phyloP scores from a whole-genome alignment of 1,284 basidiomycete genomes.

The Agaricales sp. region DNA sequence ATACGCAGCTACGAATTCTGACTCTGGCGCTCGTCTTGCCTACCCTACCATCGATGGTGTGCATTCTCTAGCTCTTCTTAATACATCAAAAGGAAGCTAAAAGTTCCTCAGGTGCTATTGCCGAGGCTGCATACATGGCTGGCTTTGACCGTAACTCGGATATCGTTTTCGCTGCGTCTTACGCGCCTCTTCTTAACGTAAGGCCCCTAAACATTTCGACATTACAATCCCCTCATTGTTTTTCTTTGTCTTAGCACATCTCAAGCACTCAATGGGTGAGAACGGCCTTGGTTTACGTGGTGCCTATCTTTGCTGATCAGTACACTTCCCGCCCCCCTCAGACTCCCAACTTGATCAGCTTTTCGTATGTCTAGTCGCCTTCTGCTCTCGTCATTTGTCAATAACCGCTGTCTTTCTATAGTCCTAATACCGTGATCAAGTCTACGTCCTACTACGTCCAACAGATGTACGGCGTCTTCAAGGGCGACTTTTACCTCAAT shows the following conservation, averaged over 20 bases:
- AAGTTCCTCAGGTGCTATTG: conserved; percentile 21
- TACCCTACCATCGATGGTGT: conserved; percentile 34
- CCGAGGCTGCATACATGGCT: conserved; percentile 68
- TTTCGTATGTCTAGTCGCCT: conserved; percentile 9
- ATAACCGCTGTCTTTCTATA: neutral
- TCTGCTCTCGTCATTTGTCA: no score
- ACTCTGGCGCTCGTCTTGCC: conserved; percentile 1
- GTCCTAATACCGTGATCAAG: conserved; percentile 7
- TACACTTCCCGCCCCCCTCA: neutral
- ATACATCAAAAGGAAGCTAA: no score
- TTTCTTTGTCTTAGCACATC: no score
- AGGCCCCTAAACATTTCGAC: no score
- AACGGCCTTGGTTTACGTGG: conserved; percentile 4
- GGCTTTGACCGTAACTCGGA: conserved; percentile 48
- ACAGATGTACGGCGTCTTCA: conserved; percentile 9
- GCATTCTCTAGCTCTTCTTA: neutral
- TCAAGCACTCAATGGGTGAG: conserved; percentile 5
- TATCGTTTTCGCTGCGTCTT: conserved; percentile 55
- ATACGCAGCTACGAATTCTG: conserved; percentile 39
- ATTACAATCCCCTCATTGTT: no score
- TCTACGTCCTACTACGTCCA: conserved; percentile 11
- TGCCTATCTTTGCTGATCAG: neutral
- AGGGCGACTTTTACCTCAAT: conserved; percentile 9
- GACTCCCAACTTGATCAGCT: conserved; percentile 10
- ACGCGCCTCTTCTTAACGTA: conserved; percentile 34